These are phyloP conservation scores for Globisporangium nagaii DNA, from an alignment of 352 stramenopile genomes.

Conservation along the genomic window DNA sequence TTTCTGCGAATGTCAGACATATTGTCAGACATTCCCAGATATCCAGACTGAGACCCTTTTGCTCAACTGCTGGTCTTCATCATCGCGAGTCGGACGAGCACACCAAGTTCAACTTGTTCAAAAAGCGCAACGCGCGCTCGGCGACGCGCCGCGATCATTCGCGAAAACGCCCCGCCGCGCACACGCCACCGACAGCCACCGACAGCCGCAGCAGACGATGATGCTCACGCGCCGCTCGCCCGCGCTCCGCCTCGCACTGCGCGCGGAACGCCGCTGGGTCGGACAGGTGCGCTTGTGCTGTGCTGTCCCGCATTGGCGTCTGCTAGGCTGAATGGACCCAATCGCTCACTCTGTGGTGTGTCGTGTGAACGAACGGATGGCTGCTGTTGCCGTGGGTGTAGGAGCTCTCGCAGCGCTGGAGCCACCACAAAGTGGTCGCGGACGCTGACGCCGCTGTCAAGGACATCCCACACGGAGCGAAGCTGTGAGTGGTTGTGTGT, in stretches of 20 bases:
- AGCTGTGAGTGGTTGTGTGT: slow-evolving; percentile 62
- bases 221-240: slow-evolving; percentile 3
- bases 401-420: slow-evolving; percentile 16
- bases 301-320: neutral
- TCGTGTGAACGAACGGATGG: too few relatives aligned
- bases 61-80: too few relatives aligned
- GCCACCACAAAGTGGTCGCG: slow-evolving; percentile 59
- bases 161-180: neutral
- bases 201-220: neutral
- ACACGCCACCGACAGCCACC: neutral
- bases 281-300: neutral
- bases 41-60: too few relatives aligned
- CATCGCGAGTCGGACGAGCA: too few relatives aligned
- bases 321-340: too few relatives aligned
- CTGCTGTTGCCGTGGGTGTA: too few relatives aligned
- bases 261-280: neutral
- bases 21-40: too few relatives aligned
- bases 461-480: slow-evolving; percentile 67
- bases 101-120: too few relatives aligned
- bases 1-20: too few relatives aligned
- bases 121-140: neutral
- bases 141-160: too few relatives aligned
- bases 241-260: neutral
- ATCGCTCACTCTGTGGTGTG: neutral
- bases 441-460: slow-evolving; percentile 65